These are phyloP conservation scores for Spergularia bocconei DNA, from an alignment of 148 eudicot species.

Conservation along the genomic window DNA sequence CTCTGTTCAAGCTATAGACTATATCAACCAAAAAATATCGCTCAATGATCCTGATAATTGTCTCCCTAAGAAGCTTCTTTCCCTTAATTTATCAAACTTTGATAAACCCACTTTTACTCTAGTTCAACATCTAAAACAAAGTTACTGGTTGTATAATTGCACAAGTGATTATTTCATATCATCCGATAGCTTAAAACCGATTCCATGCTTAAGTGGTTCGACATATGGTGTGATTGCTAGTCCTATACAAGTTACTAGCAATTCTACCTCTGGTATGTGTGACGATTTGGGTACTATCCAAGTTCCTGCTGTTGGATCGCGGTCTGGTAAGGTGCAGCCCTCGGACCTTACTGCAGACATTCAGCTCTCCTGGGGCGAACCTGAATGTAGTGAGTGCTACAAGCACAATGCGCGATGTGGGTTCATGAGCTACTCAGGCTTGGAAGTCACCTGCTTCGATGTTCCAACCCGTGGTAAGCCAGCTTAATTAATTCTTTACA, in stretches of 20 bases:
- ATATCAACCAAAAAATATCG: slow-evolving; percentile 23
- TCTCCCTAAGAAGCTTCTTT: slow-evolving; percentile 27
- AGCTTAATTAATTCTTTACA: too few relatives aligned
- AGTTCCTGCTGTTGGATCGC: slow-evolving; percentile 37
- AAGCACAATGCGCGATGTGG: slow-evolving; percentile 35
- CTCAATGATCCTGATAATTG: slow-evolving; percentile 33
- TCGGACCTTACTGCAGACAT: slow-evolving; percentile 37
- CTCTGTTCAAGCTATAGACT: slow-evolving; percentile 26
- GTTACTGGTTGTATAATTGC: slow-evolving; percentile 35
- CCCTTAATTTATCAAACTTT: slow-evolving; percentile 8
- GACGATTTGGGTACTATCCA: slow-evolving; percentile 20
- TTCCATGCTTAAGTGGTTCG: slow-evolving; percentile 42
- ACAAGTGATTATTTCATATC: slow-evolving; percentile 11
- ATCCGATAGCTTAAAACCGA: slow-evolving; percentile 17
- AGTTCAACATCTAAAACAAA: slow-evolving; percentile 3
- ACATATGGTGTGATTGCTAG: slow-evolving; percentile 39
- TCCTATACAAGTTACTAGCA: neutral
- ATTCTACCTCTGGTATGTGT: slow-evolving; percentile 21
- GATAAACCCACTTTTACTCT: slow-evolving; percentile 17
- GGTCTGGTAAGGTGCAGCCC: slow-evolving; percentile 17
- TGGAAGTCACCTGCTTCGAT: slow-evolving; percentile 32
- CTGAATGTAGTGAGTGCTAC: slow-evolving; percentile 44
- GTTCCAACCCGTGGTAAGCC: slow-evolving; percentile 28
- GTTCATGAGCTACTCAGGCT: slow-evolving; percentile 24
- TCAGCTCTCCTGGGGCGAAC: slow-evolving; percentile 39